These are phyloP conservation scores for Oryza punctata DNA, from an alignment of 176 grass and related monocot species.

Conservation along the genomic window DNA sequence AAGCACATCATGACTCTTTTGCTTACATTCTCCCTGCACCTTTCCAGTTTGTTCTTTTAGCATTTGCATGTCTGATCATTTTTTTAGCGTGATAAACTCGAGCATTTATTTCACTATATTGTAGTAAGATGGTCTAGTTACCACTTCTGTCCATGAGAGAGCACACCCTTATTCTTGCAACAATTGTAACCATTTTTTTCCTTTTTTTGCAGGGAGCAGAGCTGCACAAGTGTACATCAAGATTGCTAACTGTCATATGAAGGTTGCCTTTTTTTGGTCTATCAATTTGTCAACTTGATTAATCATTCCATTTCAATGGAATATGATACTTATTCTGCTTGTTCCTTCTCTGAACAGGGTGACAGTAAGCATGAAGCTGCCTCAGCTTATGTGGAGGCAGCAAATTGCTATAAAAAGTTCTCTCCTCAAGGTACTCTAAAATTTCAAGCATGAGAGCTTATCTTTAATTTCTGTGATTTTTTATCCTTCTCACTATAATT, in stretches of 20 bases:
- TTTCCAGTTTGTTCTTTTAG: constrained; percentile 3
- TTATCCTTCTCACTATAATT: background rate
- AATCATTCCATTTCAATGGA: constrained; percentile 17
- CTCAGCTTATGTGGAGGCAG: constrained; percentile 74
- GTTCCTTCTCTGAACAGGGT: constrained; percentile 48
- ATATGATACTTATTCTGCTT: constrained; percentile 22
- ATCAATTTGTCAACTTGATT: constrained; percentile 13
- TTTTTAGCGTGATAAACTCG: background rate
- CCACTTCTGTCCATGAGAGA: background rate
- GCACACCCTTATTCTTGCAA: background rate
- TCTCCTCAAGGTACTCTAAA: constrained; percentile 58
- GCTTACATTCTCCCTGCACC: background rate
- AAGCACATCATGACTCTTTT: background rate
- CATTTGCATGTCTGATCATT: background rate
- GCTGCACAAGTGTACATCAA: constrained; percentile 84
- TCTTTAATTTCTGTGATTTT: background rate
- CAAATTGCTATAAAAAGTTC: constrained; percentile 96
- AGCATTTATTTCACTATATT: background rate
- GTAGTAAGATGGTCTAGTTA: constrained; percentile 14
- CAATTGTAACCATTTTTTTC: constrained; percentile 20
- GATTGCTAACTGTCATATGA: constrained; percentile 84
- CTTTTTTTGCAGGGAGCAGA: constrained; percentile 78
- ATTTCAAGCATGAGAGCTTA: background rate
- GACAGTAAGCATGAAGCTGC: constrained; percentile 95
- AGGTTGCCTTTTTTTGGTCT: constrained; percentile 50